A percentile compares a stretch with the other conserved stretches of the same genome.
phyloP scores from a whole-genome alignment of 2,329 filamentous ascomycete genomes.

The Chrysosporium keratinophilum region DNA sequence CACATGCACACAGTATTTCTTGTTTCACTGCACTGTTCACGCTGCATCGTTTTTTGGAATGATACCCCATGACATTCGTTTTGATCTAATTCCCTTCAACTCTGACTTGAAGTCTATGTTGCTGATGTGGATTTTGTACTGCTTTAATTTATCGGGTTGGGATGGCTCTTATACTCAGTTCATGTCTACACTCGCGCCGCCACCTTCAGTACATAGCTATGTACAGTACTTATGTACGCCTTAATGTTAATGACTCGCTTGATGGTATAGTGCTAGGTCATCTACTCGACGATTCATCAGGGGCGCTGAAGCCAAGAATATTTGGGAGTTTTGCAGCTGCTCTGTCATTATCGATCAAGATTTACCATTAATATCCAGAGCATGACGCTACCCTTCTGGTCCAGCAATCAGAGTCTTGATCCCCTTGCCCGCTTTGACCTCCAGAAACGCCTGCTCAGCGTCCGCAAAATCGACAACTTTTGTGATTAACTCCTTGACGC shows the following conservation, averaged over 20 bases:
- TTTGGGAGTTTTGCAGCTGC: neutral
- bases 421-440: conserved; percentile 69
- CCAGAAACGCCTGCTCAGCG: conserved; percentile 76
- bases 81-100: neutral
- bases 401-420: conserved; percentile 41
- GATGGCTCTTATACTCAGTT: neutral
- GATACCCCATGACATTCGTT: conserved; percentile 11
- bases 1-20: neutral
- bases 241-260: no score
- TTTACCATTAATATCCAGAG: neutral
- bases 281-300: no score
- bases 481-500: conserved; percentile 68
- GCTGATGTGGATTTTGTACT: neutral
- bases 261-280: no score
- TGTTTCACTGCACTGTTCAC: neutral
- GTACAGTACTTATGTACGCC: no score
- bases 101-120: neutral
- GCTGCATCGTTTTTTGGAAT: neutral
- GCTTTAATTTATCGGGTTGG: neutral
- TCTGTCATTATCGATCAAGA: neutral
- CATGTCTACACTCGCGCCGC: no score
- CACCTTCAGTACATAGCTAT: no score
- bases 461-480: conserved; percentile 66
- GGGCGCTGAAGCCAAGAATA: no score
- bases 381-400: conserved; percentile 18